A percentile compares a stretch with the other conserved stretches of the same genome.
Evolutionary conservation across 2,329 filamentous ascomycete genomes (phyloP).

Genomic region (Cladosporium sp.): DNA sequence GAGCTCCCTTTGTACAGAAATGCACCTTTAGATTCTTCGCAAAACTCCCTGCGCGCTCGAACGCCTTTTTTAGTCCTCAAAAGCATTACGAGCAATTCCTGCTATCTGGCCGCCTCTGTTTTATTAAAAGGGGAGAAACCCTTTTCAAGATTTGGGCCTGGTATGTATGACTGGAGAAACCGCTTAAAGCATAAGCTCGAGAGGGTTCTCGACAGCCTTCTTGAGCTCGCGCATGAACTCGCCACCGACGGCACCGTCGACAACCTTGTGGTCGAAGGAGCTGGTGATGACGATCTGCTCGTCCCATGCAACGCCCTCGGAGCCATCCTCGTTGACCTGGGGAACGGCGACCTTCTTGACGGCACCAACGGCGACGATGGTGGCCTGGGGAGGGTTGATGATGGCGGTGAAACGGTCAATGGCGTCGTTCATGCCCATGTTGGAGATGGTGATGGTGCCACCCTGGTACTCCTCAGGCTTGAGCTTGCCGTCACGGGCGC

Average conservation of each 20-base stretch:
- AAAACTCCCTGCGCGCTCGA: too few relatives aligned
- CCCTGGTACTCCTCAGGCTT: constrained; percentile 99
- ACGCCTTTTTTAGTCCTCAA: too few relatives aligned
- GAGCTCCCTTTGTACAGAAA: too few relatives aligned
- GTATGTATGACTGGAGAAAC: background rate
- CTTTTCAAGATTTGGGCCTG: too few relatives aligned
- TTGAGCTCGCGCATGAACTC: constrained; percentile 98
- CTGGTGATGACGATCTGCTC: constrained; percentile 94
- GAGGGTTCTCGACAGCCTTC: constrained; percentile 94
- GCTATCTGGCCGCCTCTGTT: too few relatives aligned
- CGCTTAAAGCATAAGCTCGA: constrained; percentile 80
- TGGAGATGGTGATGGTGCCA: constrained; percentile 97
- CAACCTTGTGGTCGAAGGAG: constrained; percentile 98
- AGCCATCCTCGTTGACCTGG: constrained; percentile 75
- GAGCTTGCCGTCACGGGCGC: constrained; percentile 92
- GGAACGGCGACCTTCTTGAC: constrained; percentile 93
- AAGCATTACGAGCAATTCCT: too few relatives aligned
- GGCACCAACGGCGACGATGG: constrained; percentile 90
- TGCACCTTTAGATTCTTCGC: too few relatives aligned
- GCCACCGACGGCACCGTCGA: constrained; percentile 91
- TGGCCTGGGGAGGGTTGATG: constrained; percentile 97
- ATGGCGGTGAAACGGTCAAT: constrained; percentile 97
- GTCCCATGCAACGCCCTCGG: constrained; percentile 73
- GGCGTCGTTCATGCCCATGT: constrained; percentile 99
- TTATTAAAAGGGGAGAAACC: too few relatives aligned